Percentiles rank a stretch among this genome's conserved stretches.
These are phyloP conservation scores for Botrytis cinerea DNA, from an alignment of 2,329 filamentous ascomycete genomes.

Conservation along the genomic window DNA sequence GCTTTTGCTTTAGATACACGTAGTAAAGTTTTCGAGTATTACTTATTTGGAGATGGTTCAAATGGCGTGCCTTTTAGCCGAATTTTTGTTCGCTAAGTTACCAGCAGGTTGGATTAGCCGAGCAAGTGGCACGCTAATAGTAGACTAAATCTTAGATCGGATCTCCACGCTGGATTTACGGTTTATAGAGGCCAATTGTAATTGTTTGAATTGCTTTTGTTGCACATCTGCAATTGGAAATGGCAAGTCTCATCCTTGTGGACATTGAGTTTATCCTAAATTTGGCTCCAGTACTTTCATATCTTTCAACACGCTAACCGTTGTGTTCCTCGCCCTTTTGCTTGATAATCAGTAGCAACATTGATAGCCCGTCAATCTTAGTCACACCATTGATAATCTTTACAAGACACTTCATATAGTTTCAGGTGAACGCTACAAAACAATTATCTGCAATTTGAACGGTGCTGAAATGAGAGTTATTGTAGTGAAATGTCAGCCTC, in stretches of 20 bases:
- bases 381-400: no score
- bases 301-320: neutral
- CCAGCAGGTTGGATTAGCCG: neutral
- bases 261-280: neutral
- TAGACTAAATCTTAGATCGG: neutral
- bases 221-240: neutral
- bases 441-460: no score
- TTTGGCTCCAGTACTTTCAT: neutral
- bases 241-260: neutral
- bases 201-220: neutral
- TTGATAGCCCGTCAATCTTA: no score
- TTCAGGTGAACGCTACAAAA: no score
- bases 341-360: no score
- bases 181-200: neutral
- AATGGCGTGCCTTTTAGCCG: neutral
- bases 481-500: neutral
- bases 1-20: neutral
- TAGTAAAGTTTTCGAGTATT: neutral
- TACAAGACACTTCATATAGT: no score
- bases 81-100: neutral
- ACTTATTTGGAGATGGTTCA: neutral
- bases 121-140: neutral
- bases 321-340: no score
- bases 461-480: neutral
- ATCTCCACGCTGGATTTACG: neutral